phyloP scores from a whole-genome alignment of 1,284 basidiomycete genomes.

The Phaffia rhodozyma region DNA sequence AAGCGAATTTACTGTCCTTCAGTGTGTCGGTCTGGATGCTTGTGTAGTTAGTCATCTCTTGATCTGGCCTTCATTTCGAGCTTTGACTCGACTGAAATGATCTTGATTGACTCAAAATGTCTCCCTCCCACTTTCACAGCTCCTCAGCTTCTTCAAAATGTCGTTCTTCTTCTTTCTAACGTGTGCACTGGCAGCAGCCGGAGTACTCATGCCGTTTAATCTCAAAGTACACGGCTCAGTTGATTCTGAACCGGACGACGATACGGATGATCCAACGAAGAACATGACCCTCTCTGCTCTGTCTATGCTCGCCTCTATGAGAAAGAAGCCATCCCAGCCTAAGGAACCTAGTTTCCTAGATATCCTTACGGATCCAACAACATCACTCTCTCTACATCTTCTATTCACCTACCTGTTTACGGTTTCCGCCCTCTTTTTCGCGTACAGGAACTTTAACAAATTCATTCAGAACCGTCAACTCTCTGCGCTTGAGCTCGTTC shows the following conservation, averaged over 20 bases:
- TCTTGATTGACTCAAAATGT: not conserved
- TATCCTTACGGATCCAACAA: slow-evolving; percentile 66
- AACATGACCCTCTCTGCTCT: slow-evolving; percentile 10
- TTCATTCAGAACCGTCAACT: slow-evolving; percentile 88
- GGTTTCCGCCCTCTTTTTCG: slow-evolving; percentile 64
- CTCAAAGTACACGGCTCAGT: slow-evolving; percentile 55
- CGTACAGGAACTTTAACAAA: slow-evolving; percentile 76
- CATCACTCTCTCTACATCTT: slow-evolving; percentile 75
- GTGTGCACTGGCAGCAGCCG: slow-evolving; percentile 66
- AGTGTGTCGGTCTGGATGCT: slow-evolving; percentile 92
- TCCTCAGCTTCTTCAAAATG: slow-evolving; percentile 91
- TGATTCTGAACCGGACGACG: slow-evolving; percentile 48
- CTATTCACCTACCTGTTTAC: slow-evolving; percentile 91
- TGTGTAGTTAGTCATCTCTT: slow-evolving; percentile 53
- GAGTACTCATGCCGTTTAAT: slow-evolving; percentile 80
- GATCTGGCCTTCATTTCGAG: slow-evolving; percentile 6
- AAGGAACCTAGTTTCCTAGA: slow-evolving; percentile 38
- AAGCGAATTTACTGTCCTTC: slow-evolving; percentile 85
- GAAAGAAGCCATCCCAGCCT: slow-evolving; percentile 2
- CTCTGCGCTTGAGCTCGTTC: slow-evolving; percentile 83
- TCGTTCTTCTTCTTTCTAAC: slow-evolving; percentile 78
- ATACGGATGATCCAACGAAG: slow-evolving; percentile 33
- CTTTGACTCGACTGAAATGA: slow-evolving; percentile 7
- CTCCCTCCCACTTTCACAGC: slow-evolving; percentile 37
- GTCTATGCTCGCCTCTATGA: not conserved